Evolutionary conservation across 495 filamentous ascomycete species (phyloP).

Genomic region (Usnea hakonensis): DNA sequence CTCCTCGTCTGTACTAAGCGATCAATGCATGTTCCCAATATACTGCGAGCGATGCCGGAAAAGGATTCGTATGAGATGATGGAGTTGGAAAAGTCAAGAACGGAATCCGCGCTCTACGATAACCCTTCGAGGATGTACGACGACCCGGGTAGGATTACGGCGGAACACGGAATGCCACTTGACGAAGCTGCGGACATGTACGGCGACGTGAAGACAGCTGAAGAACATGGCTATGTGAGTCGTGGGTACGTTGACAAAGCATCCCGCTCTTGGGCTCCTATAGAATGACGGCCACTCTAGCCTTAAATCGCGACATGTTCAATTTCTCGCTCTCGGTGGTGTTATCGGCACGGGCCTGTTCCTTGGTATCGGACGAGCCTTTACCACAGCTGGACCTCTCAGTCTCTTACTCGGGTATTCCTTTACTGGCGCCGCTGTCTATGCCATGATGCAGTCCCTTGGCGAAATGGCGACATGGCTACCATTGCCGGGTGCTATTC

Average conservation of each 20-base stretch:
- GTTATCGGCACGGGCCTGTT: constrained; percentile 73
- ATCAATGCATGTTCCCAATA: not conserved
- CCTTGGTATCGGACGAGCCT: constrained; percentile 57
- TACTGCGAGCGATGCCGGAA: constrained; percentile 3
- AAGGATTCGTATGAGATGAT: constrained; percentile 3
- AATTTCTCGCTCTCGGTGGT: constrained; percentile 54
- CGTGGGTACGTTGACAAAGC: constrained; percentile 29
- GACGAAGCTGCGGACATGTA: constrained; percentile 37
- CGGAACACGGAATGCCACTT: constrained; percentile 21
- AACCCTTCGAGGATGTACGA: constrained; percentile 6
- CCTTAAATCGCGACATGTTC: constrained; percentile 43
- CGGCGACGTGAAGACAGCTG: constrained; percentile 33
- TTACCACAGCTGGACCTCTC: constrained; percentile 55
- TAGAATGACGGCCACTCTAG: constrained; percentile 9
- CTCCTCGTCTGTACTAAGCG: not conserved
- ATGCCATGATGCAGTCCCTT: constrained; percentile 48
- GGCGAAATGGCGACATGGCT: constrained; percentile 72
- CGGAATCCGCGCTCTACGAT: not conserved
- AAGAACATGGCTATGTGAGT: constrained; percentile 36
- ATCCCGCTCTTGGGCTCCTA: no score
- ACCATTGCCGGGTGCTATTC: constrained; percentile 68
- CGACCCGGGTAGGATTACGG: constrained; percentile 17
- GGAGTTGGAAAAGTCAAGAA: not conserved
- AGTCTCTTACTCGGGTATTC: constrained; percentile 61
- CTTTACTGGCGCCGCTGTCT: constrained; percentile 59